Conservation (phyloP, 495 filamentous ascomycete species). For the Lindgomyces ingoldianus region DNA sequence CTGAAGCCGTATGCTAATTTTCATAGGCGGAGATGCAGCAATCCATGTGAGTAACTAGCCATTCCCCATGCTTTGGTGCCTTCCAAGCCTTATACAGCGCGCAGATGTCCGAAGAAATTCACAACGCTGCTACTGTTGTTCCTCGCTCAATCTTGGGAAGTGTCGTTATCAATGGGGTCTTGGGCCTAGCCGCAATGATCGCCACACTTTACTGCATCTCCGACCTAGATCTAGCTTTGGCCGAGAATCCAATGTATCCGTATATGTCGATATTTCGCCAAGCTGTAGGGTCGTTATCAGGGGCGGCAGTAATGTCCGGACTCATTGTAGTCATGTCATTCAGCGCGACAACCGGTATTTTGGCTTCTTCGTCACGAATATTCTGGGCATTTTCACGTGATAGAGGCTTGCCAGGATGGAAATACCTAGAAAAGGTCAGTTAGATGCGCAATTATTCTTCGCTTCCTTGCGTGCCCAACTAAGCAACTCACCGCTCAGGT, state of each 20-base stretch:
- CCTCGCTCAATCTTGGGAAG: slow-evolving; percentile 38
- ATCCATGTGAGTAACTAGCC: slow-evolving; percentile 17
- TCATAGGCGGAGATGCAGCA: slow-evolving; percentile 19
- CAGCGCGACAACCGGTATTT: not conserved
- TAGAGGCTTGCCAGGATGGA: slow-evolving; percentile 16
- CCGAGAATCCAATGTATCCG: slow-evolving; percentile 40
- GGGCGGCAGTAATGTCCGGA: slow-evolving; percentile 18
- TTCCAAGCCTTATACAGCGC: no score
- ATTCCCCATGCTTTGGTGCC: no score
- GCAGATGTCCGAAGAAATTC: slow-evolving; percentile 43
- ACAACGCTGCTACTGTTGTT: slow-evolving; percentile 29
- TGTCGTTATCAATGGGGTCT: slow-evolving; percentile 35
- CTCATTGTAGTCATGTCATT: slow-evolving; percentile 8
- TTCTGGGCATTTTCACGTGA: slow-evolving; percentile 37
- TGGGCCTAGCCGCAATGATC: slow-evolving; percentile 35
- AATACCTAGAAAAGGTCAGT: slow-evolving; percentile 14
- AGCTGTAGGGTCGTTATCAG: slow-evolving; percentile 1
- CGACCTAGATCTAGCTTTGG: slow-evolving; percentile 44
- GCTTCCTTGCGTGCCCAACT: not conserved
- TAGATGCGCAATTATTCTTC: not conserved
- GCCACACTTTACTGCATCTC: slow-evolving; percentile 40
- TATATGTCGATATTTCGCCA: slow-evolving; percentile 20
- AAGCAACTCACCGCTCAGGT: not conserved
- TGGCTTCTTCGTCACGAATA: slow-evolving; percentile 39
- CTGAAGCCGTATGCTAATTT: no score